Percentiles rank a stretch among this genome's conserved stretches.
These are phyloP conservation scores for Cutaneotrichosporon cavernicola DNA, from an alignment of 1,284 basidiomycete genomes.

Conservation along the genomic window DNA sequence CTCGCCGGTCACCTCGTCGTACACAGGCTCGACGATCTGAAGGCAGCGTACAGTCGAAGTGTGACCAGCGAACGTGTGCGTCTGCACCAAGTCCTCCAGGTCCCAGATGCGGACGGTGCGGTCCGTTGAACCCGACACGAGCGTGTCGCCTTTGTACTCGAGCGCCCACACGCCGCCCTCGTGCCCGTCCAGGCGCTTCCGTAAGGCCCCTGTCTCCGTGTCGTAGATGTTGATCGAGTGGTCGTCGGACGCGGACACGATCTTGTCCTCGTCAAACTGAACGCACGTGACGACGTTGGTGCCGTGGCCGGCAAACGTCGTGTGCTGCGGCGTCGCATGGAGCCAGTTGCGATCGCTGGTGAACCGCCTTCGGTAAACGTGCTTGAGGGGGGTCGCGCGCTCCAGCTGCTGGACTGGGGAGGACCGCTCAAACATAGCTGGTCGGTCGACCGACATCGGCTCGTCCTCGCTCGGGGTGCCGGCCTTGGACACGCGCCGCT, in stretches of 20 bases:
- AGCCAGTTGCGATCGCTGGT: conserved; percentile 62
- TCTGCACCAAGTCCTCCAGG: conserved; percentile 71
- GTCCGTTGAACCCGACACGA: conserved; percentile 92
- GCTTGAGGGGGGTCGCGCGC: conserved; percentile 43
- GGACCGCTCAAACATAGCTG: neutral
- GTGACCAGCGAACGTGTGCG: conserved; percentile 88
- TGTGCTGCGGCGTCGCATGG: conserved; percentile 57
- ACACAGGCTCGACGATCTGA: conserved; percentile 55
- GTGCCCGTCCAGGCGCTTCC: conserved; percentile 77
- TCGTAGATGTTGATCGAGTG: conserved; percentile 90
- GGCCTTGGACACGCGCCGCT: conserved; percentile 17
- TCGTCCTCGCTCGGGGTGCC: conserved; percentile 42
- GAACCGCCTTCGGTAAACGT: conserved; percentile 52
- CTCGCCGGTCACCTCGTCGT: conserved; percentile 50
- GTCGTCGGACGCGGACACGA: conserved; percentile 72
- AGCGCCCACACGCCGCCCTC: conserved; percentile 96
- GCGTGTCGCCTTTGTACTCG: conserved; percentile 66
- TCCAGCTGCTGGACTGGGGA: conserved; percentile 15
- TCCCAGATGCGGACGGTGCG: conserved; percentile 93
- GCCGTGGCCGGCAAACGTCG: conserved; percentile 81
- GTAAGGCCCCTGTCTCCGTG: conserved; percentile 71
- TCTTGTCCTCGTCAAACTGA: conserved; percentile 85
- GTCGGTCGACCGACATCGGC: conserved; percentile 22
- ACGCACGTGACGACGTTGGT: conserved; percentile 89
- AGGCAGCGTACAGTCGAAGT: conserved; percentile 74